Evolutionary conservation across 208 protist species (phyloP).

Genomic region (Trypanosoma mega): DNA sequence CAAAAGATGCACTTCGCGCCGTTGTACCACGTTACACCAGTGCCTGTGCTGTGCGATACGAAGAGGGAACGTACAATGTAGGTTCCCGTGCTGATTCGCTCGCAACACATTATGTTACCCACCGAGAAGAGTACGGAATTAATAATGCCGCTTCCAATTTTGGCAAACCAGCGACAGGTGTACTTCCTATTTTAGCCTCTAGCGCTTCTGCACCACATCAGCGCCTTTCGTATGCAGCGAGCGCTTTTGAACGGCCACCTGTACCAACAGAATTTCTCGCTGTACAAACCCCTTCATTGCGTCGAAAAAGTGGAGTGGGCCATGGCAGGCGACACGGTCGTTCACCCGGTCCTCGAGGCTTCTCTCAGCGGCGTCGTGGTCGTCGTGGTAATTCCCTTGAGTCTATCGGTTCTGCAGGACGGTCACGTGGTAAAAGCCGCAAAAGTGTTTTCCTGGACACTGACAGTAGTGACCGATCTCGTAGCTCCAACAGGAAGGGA

Average conservation of each 20-base stretch:
- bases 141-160: conserved; percentile 26
- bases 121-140: conserved; percentile 72
- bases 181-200: conserved; percentile 14
- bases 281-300: neutral
- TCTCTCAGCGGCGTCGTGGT: neutral
- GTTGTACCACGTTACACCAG: conserved; percentile 70
- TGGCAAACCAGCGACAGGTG: neutral
- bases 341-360: neutral
- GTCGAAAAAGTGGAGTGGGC: conserved; percentile 6
- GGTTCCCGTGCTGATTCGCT: conserved; percentile 51
- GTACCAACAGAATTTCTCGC: conserved; percentile 19
- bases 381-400: neutral
- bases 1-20: conserved; percentile 78
- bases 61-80: conserved; percentile 78
- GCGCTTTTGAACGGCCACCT: conserved; percentile 6
- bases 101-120: conserved; percentile 55
- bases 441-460: conserved; percentile 12
- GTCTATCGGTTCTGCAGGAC: neutral
- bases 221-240: conserved; percentile 15
- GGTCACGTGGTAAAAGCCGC: conserved; percentile 5
- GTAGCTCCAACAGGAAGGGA: conserved; percentile 5
- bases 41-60: conserved; percentile 62
- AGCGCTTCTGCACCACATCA: neutral
- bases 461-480: conserved; percentile 16
- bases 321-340: neutral